Evolutionary conservation across 2,329 filamentous ascomycete species (phyloP).

Genomic region (Pseudovirgaria hyperparasitica): DNA sequence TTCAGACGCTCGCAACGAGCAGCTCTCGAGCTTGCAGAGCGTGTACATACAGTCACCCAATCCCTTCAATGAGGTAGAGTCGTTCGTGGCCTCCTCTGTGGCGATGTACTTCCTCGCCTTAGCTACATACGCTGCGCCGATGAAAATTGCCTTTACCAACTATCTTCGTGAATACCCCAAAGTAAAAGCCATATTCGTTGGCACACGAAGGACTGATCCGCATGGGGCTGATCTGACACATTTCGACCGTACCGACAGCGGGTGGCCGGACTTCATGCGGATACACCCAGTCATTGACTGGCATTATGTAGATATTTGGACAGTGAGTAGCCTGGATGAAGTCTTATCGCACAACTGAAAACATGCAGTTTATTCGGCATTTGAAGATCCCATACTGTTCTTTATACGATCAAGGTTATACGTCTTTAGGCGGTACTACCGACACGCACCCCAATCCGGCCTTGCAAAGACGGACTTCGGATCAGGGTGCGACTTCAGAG

Average conservation of each 20-base stretch:
- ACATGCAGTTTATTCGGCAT: slow-evolving; percentile 60
- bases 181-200: slow-evolving; percentile 73
- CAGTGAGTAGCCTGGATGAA: slow-evolving; percentile 49
- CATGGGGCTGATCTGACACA: slow-evolving; percentile 67
- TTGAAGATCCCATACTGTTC: slow-evolving; percentile 72
- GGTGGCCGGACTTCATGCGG: slow-evolving; percentile 87
- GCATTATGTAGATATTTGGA: slow-evolving; percentile 94
- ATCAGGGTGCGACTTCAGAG: slow-evolving; percentile 7
- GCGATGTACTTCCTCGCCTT: slow-evolving; percentile 62
- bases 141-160: slow-evolving; percentile 67
- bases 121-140: slow-evolving; percentile 60
- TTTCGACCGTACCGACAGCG: slow-evolving; percentile 78
- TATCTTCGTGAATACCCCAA: slow-evolving; percentile 55
- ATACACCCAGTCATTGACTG: slow-evolving; percentile 95
- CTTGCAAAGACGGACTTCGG: slow-evolving; percentile 13
- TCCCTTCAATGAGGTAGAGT: slow-evolving; percentile 76
- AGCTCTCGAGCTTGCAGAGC: slow-evolving; percentile 47
- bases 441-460: slow-evolving; percentile 86
- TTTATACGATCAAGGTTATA: slow-evolving; percentile 82
- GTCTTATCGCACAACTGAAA: neutral
- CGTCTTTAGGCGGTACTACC: slow-evolving; percentile 76
- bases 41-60: slow-evolving; percentile 81
- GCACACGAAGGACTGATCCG: slow-evolving; percentile 82
- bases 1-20: slow-evolving; percentile 18
- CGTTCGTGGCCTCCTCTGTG: slow-evolving; percentile 61